Conservation (phyloP, 805 yeast genomes). For the Scheffersomyces coipomensis region DNA sequence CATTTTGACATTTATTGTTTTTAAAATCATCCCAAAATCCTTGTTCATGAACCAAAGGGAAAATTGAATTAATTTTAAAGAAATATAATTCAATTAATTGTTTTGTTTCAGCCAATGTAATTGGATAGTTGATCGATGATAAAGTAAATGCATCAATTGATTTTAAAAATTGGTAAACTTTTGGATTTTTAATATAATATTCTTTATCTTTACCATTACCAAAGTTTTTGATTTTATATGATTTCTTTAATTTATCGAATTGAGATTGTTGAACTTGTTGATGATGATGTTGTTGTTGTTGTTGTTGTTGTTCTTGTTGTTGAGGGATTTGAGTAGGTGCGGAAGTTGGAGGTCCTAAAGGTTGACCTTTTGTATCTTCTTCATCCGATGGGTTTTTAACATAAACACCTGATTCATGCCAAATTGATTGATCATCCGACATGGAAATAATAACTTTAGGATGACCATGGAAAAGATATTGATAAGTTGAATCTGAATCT, state of each 20-base stretch:
- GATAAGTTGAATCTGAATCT: slow-evolving; percentile 16
- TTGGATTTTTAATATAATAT: slow-evolving; percentile 11
- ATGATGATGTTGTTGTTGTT: not conserved
- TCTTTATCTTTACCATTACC: slow-evolving; percentile 10
- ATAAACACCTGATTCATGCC: slow-evolving; percentile 25
- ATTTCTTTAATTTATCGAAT: not conserved
- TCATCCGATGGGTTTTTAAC: slow-evolving; percentile 10
- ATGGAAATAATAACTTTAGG: slow-evolving; percentile 23
- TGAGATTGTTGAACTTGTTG: not conserved
- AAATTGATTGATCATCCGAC: slow-evolving; percentile 16
- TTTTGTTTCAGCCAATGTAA: slow-evolving; percentile 15
- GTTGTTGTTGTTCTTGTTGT: not conserved
- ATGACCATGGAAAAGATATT: slow-evolving; percentile 22
- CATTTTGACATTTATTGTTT: slow-evolving; percentile 14
- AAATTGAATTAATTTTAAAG: slow-evolving; percentile 28
- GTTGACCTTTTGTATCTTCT: slow-evolving; percentile 4
- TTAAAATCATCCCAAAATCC: slow-evolving; percentile 27
- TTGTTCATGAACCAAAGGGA: slow-evolving; percentile 28
- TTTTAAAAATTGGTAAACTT: slow-evolving; percentile 16
- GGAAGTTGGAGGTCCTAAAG: not conserved
- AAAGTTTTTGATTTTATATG: slow-evolving; percentile 2
- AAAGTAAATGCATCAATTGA: slow-evolving; percentile 31
- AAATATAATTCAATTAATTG: slow-evolving; percentile 26
- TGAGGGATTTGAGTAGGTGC: not conserved
- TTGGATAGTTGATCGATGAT: slow-evolving; percentile 18